phyloP scores from a whole-genome alignment of 768 basidiomycete genomes.

The Mycena vulgaris region DNA sequence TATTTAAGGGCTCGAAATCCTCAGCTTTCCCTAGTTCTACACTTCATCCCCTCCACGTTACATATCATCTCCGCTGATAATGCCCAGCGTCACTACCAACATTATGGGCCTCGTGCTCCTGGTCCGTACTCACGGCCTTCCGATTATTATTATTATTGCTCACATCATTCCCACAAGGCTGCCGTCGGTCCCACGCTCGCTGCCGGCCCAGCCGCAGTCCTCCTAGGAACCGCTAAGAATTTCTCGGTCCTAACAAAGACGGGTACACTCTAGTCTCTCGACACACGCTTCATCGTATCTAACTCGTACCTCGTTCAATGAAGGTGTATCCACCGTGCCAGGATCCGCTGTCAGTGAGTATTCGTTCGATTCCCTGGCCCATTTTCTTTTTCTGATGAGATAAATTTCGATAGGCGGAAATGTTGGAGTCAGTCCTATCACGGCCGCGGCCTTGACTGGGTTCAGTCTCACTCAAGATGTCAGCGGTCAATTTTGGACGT shows the following conservation, averaged over 20 bases:
- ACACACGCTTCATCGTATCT: too few species aligned
- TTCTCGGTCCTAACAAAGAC: neutral
- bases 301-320: too few species aligned
- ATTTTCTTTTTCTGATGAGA: neutral
- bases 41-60: too few species aligned
- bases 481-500: neutral
- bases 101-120: too few species aligned
- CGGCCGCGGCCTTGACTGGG: neutral
- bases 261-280: too few species aligned
- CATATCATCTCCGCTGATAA: too few species aligned
- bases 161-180: neutral
- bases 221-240: neutral
- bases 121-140: too few species aligned
- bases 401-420: neutral
- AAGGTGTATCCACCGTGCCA: neutral
- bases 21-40: too few species aligned
- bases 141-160: too few species aligned
- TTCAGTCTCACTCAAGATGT: neutral
- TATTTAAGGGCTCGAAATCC: too few species aligned
- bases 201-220: neutral
- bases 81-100: too few species aligned
- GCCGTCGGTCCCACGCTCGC: neutral
- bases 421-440: neutral
- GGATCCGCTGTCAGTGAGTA: neutral
- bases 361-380: neutral